These are phyloP conservation scores for Penicillium aurantiogriseum DNA, from an alignment of 2,329 filamentous ascomycete species.

Conservation along the genomic window DNA sequence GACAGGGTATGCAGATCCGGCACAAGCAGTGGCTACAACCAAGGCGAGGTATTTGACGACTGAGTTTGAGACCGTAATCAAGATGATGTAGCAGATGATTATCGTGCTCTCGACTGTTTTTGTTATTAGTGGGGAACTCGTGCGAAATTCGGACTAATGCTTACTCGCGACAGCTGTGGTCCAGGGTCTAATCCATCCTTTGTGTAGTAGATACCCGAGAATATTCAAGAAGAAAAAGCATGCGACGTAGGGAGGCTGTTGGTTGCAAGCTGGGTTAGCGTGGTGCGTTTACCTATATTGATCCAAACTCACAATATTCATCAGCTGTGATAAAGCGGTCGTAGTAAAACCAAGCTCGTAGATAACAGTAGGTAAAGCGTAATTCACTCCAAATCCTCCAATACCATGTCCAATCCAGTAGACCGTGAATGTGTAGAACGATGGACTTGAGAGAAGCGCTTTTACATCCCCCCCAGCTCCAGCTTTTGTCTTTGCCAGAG, in stretches of 20 bases:
- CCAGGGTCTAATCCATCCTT: slow-evolving; percentile 39
- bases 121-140: slow-evolving; percentile 10
- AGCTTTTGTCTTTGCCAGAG: slow-evolving; percentile 31
- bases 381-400: slow-evolving; percentile 44
- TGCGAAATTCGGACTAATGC: neutral
- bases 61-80: slow-evolving; percentile 36
- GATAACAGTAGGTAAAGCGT: slow-evolving; percentile 45
- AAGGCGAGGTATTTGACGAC: slow-evolving; percentile 40
- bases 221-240: slow-evolving; percentile 42
- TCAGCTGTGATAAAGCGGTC: slow-evolving; percentile 44
- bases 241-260: slow-evolving; percentile 39
- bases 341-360: slow-evolving; percentile 46
- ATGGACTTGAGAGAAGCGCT: slow-evolving; percentile 35
- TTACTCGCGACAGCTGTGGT: slow-evolving; percentile 41
- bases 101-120: slow-evolving; percentile 34
- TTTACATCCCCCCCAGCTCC: slow-evolving; percentile 34
- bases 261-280: neutral
- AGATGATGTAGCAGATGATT: slow-evolving; percentile 43
- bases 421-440: slow-evolving; percentile 38
- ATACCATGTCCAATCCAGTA: slow-evolving; percentile 47
- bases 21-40: slow-evolving; percentile 37
- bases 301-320: slow-evolving; percentile 39
- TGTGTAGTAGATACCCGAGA: slow-evolving; percentile 38
- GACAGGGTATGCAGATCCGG: slow-evolving; percentile 44
- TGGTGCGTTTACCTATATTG: neutral